phyloP scores from a whole-genome alignment of 1,139 yeast species.

The Hansenula lynferdii region DNA sequence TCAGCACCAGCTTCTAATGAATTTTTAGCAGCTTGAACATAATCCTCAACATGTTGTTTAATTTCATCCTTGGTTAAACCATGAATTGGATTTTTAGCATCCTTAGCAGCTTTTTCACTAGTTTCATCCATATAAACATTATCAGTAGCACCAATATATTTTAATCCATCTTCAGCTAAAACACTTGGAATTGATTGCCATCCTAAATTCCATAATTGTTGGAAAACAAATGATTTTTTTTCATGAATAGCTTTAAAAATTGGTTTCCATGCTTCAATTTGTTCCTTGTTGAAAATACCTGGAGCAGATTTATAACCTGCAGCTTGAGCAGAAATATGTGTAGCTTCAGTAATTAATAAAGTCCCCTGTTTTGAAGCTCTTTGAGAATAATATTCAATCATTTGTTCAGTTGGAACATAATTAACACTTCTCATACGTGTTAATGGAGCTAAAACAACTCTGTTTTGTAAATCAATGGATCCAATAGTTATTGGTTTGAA shows the following conservation, averaged over 20 bases:
- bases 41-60: conserved; percentile 32
- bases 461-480: conserved; percentile 25
- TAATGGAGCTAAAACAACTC: conserved; percentile 42
- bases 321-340: conserved; percentile 26
- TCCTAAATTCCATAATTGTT: conserved; percentile 61
- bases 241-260: conserved; percentile 45
- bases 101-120: conserved; percentile 16
- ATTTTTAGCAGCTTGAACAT: conserved; percentile 38
- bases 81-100: conserved; percentile 14
- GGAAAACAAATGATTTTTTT: conserved; percentile 42
- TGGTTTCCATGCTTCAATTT: conserved; percentile 45
- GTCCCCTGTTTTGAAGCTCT: conserved; percentile 50
- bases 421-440: conserved; percentile 39
- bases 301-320: conserved; percentile 35
- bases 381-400: conserved; percentile 45
- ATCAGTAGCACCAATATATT: conserved; percentile 12
- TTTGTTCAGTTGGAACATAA: conserved; percentile 37
- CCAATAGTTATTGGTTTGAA: conserved; percentile 43
- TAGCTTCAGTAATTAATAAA: conserved; percentile 36
- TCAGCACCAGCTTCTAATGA: conserved; percentile 56
- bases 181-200: conserved; percentile 42
- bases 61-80: conserved; percentile 36
- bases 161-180: conserved; percentile 26
- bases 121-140: conserved; percentile 27
- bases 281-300: conserved; percentile 47